phyloP scores from a whole-genome alignment of 2,329 filamentous ascomycete genomes.

The Ophioceras dolichostomum region DNA sequence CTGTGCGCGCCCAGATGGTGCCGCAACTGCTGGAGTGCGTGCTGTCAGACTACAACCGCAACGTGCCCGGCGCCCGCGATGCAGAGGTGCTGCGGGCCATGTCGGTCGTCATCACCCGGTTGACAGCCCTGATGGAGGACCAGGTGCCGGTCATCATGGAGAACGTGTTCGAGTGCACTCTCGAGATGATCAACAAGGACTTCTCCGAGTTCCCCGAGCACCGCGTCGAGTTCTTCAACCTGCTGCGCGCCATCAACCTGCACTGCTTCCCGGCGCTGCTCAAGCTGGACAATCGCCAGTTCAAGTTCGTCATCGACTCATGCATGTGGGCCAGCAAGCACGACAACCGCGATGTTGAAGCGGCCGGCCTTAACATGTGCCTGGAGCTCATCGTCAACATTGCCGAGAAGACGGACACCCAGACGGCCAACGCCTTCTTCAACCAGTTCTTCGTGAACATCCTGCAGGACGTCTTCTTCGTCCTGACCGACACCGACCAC shows the following conservation, averaged over 20 bases:
- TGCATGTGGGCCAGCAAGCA: slow-evolving; percentile 99
- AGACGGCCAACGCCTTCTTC: slow-evolving; percentile 91
- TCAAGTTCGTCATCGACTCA: slow-evolving; percentile 98
- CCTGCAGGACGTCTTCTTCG: slow-evolving; percentile 95
- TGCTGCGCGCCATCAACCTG: slow-evolving; percentile 88
- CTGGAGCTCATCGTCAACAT: slow-evolving; percentile 96
- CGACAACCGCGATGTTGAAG: slow-evolving; percentile 95
- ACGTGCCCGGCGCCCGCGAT: slow-evolving; percentile 89
- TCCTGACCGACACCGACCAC: slow-evolving; percentile 93
- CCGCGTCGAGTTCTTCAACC: slow-evolving; percentile 98
- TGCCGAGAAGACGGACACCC: slow-evolving; percentile 74
- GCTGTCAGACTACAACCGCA: slow-evolving; percentile 90
- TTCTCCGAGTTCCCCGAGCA: slow-evolving; percentile 99
- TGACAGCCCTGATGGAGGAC: slow-evolving; percentile 94
- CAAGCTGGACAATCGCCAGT: slow-evolving; percentile 89
- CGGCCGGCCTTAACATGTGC: slow-evolving; percentile 94
- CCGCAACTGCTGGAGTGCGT: slow-evolving; percentile 92
- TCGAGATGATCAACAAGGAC: slow-evolving; percentile 99
- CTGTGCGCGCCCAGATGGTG: slow-evolving; percentile 87
- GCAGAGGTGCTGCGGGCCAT: slow-evolving; percentile 95
- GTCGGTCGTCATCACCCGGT: slow-evolving; percentile 92
- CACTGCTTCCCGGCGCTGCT: slow-evolving; percentile 93
- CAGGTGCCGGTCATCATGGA: slow-evolving; percentile 97
- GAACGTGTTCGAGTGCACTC: slow-evolving; percentile 93
- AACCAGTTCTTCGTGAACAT: slow-evolving; percentile 95